These are phyloP conservation scores for Colletotrichum tanaceti DNA, from an alignment of 2,329 filamentous ascomycete species.

Conservation along the genomic window DNA sequence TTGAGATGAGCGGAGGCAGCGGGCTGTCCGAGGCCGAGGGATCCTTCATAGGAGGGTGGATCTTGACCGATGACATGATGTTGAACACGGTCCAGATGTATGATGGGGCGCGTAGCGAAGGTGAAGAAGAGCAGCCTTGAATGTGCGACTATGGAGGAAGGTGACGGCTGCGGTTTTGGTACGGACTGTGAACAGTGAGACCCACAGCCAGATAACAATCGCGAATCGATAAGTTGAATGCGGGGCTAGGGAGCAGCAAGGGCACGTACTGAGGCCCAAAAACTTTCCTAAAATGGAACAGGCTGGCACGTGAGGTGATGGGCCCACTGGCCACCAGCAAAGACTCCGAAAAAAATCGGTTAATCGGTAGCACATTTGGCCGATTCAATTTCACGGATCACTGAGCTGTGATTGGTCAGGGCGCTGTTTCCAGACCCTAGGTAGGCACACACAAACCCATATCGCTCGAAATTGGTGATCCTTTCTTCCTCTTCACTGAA, in stretches of 20 bases:
- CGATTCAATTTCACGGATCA: not conserved
- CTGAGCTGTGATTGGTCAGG: slow-evolving; percentile 49
- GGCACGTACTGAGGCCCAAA: not conserved
- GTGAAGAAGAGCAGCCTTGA: not conserved
- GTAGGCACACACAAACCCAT: slow-evolving; percentile 49
- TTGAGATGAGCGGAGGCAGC: slow-evolving; percentile 85
- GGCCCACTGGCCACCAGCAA: slow-evolving; percentile 6
- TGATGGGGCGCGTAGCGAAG: not conserved
- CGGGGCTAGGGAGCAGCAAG: not conserved
- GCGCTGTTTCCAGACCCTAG: slow-evolving; percentile 51
- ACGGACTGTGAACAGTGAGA: not conserved
- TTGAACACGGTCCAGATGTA: not conserved
- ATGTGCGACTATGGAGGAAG: no score
- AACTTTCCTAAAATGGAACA: slow-evolving; percentile 12
- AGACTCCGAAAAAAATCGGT: not conserved
- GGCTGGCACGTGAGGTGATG: slow-evolving; percentile 21
- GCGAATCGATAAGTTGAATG: not conserved
- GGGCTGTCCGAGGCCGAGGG: slow-evolving; percentile 57
- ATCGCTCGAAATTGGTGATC: slow-evolving; percentile 50
- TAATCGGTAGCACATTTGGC: slow-evolving; percentile 14
- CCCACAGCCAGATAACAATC: not conserved
- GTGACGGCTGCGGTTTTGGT: not conserved
- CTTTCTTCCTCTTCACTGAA: slow-evolving; percentile 45
- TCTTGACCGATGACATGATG: slow-evolving; percentile 53
- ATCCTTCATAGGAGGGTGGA: slow-evolving; percentile 53